Evolutionary conservation across 441 rosid genomes (phyloP).

Genomic region (Hura crepitans): DNA sequence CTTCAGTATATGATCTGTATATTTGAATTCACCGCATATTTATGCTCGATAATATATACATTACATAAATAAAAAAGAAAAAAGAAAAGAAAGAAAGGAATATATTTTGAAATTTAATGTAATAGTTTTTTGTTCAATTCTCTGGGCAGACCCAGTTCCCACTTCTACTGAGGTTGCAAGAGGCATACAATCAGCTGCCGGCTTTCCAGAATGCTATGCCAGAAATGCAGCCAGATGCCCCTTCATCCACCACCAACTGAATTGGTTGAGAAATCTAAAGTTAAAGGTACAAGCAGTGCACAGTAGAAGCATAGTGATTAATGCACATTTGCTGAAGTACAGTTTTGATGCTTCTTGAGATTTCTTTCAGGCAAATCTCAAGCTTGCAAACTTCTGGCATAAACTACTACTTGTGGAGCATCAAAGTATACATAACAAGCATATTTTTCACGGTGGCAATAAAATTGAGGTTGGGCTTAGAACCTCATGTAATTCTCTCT

Average conservation of each 20-base stretch:
- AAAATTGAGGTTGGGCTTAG: background rate
- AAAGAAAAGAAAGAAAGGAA: no score
- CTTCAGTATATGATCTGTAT: background rate
- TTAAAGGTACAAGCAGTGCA: background rate
- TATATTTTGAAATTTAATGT: no score
- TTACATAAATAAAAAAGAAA: no score
- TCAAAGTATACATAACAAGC: background rate
- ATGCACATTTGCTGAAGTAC: background rate
- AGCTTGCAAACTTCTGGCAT: background rate
- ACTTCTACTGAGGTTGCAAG: conserved; percentile 49
- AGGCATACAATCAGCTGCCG: conserved; percentile 49
- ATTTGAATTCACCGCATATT: background rate
- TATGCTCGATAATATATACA: background rate
- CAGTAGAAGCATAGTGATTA: background rate
- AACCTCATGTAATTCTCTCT: no score
- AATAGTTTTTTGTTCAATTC: conserved; percentile 1
- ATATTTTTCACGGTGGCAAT: background rate
- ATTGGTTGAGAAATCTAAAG: background rate
- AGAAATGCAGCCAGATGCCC: conserved; percentile 69
- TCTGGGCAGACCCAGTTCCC: conserved; percentile 57
- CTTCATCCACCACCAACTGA: conserved; percentile 27
- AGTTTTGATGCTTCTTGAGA: background rate
- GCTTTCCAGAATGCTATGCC: conserved; percentile 58
- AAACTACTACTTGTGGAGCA: background rate
- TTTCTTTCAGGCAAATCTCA: background rate